Percentiles rank a stretch among this genome's conserved stretches.
Evolutionary conservation across 2,329 filamentous ascomycete genomes (phyloP).

Genomic region (Nemania sp.): DNA sequence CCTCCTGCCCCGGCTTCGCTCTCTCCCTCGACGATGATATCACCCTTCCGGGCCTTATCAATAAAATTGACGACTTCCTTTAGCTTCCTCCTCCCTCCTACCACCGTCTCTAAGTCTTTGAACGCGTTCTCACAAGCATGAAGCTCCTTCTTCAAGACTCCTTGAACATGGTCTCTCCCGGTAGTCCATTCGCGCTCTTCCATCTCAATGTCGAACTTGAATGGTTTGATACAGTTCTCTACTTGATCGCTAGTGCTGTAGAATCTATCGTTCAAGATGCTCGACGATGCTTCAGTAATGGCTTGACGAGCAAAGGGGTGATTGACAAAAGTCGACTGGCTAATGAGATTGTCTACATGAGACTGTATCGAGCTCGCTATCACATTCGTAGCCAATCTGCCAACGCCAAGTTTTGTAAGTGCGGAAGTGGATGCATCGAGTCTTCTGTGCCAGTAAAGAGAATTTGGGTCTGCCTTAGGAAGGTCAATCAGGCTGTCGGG

Average conservation of each 20-base stretch:
- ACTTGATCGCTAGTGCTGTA: constrained; percentile 98
- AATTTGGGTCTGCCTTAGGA: constrained; percentile 81
- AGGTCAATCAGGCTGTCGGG: constrained; percentile 75
- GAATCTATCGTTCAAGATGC: constrained; percentile 89
- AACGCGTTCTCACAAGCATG: constrained; percentile 79
- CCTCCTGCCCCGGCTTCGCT: constrained; percentile 85
- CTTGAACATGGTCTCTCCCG: constrained; percentile 79
- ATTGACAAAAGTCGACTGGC: constrained; percentile 79
- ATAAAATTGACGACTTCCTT: constrained; percentile 90
- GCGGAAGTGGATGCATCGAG: constrained; percentile 89
- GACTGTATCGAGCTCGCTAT: constrained; percentile 85
- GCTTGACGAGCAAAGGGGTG: constrained; percentile 92
- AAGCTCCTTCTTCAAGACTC: constrained; percentile 84
- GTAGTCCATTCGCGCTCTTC: constrained; percentile 86
- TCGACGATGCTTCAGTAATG: constrained; percentile 88
- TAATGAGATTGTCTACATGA: constrained; percentile 78
- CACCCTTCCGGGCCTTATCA: constrained; percentile 84
- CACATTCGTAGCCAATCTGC: constrained; percentile 87
- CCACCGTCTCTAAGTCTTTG: constrained; percentile 71
- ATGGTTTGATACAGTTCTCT: constrained; percentile 98
- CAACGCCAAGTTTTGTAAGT: constrained; percentile 91
- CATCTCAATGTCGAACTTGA: constrained; percentile 96
- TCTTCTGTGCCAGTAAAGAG: constrained; percentile 90
- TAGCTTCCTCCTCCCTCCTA: constrained; percentile 83
- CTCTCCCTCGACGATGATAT: constrained; percentile 82